These are phyloP conservation scores for Coemansia sp. DNA, from an alignment of 371 early-diverging fungal species.

Conservation along the genomic window DNA sequence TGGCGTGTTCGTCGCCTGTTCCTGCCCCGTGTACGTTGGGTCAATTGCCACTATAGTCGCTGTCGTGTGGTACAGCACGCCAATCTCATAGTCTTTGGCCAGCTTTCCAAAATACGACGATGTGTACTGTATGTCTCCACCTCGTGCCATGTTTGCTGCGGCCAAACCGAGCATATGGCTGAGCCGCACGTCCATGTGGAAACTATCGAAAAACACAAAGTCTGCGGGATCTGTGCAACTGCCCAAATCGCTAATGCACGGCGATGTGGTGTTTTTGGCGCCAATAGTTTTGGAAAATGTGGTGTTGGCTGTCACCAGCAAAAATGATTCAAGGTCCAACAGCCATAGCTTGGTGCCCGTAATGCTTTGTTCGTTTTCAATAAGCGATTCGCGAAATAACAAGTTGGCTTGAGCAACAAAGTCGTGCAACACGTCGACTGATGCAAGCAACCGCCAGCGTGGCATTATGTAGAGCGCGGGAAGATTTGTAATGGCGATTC, in stretches of 20 bases:
- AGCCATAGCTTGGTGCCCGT: conserved; percentile 17
- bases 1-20: background rate
- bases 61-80: conserved; percentile 22
- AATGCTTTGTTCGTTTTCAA: background rate
- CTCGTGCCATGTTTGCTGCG: conserved; percentile 14
- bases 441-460: conserved; percentile 13
- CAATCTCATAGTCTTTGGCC: conserved; percentile 27
- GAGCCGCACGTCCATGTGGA: conserved; percentile 28
- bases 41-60: conserved; percentile 3
- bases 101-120: conserved; percentile 12
- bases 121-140: conserved; percentile 18
- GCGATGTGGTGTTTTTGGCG: conserved; percentile 17
- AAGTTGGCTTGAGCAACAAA: conserved; percentile 5
- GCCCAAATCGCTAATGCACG: conserved; percentile 10
- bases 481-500: conserved; percentile 13
- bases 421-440: conserved; percentile 8
- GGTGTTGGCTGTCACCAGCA: conserved; percentile 20
- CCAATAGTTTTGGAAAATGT: conserved; percentile 23
- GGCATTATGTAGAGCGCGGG: conserved; percentile 24
- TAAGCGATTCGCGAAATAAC: conserved; percentile 9
- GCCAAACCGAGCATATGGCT: conserved; percentile 26
- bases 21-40: background rate
- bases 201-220: conserved; percentile 22
- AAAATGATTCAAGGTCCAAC: conserved; percentile 16
- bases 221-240: conserved; percentile 18